phyloP scores from a whole-genome alignment of 2,329 filamentous ascomycete genomes.

The Nigrograna mackinnonii region DNA sequence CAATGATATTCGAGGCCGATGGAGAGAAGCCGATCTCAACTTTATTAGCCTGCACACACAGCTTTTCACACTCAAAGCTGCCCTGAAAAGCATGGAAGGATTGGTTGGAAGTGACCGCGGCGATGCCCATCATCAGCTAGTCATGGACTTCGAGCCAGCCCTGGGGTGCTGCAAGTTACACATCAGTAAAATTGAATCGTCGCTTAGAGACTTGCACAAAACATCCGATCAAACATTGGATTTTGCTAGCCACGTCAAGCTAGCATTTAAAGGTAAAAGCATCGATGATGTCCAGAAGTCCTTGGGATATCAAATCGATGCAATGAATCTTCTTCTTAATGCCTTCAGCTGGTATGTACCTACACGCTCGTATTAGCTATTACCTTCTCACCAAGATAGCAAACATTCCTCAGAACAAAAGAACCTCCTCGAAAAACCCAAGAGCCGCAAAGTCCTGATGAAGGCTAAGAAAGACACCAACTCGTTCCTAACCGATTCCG shows the following conservation, averaged over 20 bases:
- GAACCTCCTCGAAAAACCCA: neutral
- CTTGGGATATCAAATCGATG: neutral
- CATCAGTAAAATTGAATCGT: neutral
- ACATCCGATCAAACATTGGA: neutral
- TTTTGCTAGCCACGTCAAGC: neutral
- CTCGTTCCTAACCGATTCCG: neutral
- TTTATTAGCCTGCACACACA: neutral
- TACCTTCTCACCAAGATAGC: too few relatives aligned
- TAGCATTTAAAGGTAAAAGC: neutral
- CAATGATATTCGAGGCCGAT: neutral
- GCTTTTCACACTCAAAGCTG: neutral
- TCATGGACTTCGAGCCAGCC: neutral
- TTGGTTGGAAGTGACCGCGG: neutral
- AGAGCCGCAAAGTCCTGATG: neutral
- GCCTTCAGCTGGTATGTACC: too few relatives aligned
- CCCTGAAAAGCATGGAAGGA: neutral
- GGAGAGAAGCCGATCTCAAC: neutral
- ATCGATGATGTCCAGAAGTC: neutral
- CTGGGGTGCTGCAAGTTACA: neutral
- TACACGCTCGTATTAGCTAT: too few relatives aligned
- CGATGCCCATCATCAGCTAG: conserved; percentile 1
- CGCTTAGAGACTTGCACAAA: neutral
- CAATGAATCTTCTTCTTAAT: neutral
- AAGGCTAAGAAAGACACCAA: neutral
- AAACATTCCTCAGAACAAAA: neutral